Conservation (phyloP, 768 basidiomycete genomes). For the Rhizopogon sp. region DNA sequence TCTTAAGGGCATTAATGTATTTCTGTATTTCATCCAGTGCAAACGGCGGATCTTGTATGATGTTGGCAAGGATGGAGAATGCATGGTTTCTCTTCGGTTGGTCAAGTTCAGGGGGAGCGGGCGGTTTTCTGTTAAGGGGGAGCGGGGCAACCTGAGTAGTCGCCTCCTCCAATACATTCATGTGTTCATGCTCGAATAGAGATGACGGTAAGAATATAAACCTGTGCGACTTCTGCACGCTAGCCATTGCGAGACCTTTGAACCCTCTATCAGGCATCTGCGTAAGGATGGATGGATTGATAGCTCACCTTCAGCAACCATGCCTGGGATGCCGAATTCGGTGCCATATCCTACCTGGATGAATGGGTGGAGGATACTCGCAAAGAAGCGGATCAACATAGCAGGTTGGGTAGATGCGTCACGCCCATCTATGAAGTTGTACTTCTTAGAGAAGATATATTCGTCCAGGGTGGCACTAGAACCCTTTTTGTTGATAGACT, state of each 20-base stretch:
- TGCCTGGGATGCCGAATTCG: conserved; percentile 60
- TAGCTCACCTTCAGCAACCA: conserved; percentile 53
- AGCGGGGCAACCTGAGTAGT: conserved; percentile 4
- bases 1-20: conserved; percentile 17
- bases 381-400: conserved; percentile 47
- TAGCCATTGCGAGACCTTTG: conserved; percentile 20
- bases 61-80: conserved; percentile 47
- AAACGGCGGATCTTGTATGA: conserved; percentile 43
- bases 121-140: conserved; percentile 1
- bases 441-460: conserved; percentile 26
- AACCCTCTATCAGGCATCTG: background rate
- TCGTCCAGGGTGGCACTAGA: conserved; percentile 14
- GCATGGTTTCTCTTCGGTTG: conserved; percentile 21
- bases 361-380: conserved; percentile 53
- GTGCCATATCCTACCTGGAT: conserved; percentile 59
- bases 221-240: conserved; percentile 28
- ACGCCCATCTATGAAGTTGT: conserved; percentile 16
- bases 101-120: background rate
- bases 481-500: conserved; percentile 13
- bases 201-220: conserved; percentile 24
- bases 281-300: no score
- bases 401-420: conserved; percentile 30
- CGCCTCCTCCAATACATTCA: conserved; percentile 1
- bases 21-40: background rate
- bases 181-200: conserved; percentile 3